Conservation (phyloP, 495 filamentous ascomycete species). For the Bryoglossum gracile region DNA sequence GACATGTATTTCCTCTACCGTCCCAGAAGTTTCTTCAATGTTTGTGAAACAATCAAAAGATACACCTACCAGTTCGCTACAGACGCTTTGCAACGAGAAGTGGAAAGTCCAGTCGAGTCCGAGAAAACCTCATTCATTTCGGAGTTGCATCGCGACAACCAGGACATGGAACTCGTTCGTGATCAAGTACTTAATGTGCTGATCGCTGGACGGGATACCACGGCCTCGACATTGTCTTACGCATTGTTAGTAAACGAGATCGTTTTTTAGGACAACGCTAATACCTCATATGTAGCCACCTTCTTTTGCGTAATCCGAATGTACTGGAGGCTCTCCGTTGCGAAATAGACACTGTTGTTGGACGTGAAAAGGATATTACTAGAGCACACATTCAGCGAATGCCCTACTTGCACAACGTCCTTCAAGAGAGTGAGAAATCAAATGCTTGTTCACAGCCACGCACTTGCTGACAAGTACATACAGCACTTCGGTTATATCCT, state of each 20-base stretch:
- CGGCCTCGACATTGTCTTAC: slow-evolving; percentile 25
- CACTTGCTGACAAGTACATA: slow-evolving; percentile 26
- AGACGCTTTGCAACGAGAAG: slow-evolving; percentile 28
- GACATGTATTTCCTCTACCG: slow-evolving; percentile 12
- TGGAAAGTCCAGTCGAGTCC: slow-evolving; percentile 15
- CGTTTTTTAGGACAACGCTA: neutral
- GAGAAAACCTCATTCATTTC: slow-evolving; percentile 35
- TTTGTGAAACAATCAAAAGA: slow-evolving; percentile 8
- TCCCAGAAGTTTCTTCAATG: slow-evolving; percentile 4
- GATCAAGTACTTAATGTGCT: slow-evolving; percentile 46
- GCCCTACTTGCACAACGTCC: slow-evolving; percentile 3
- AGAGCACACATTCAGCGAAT: slow-evolving; percentile 7
- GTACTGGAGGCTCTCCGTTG: slow-evolving; percentile 29
- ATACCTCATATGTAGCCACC: slow-evolving; percentile 1
- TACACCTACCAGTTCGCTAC: slow-evolving; percentile 8
- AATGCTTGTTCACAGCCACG: slow-evolving; percentile 27
- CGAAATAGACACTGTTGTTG: slow-evolving; percentile 7
- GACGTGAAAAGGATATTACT: slow-evolving; percentile 3
- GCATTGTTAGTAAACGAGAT: slow-evolving; percentile 28
- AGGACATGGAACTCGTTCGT: slow-evolving; percentile 36
- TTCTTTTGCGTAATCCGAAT: slow-evolving; percentile 14
- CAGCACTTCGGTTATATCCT: slow-evolving; percentile 6
- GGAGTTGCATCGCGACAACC: slow-evolving; percentile 32
- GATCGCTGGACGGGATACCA: slow-evolving; percentile 48
- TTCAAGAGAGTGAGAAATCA: slow-evolving; percentile 8